Evolutionary conservation across 2,329 filamentous ascomycete genomes (phyloP).

Genomic region (Colletotrichum tropicale): DNA sequence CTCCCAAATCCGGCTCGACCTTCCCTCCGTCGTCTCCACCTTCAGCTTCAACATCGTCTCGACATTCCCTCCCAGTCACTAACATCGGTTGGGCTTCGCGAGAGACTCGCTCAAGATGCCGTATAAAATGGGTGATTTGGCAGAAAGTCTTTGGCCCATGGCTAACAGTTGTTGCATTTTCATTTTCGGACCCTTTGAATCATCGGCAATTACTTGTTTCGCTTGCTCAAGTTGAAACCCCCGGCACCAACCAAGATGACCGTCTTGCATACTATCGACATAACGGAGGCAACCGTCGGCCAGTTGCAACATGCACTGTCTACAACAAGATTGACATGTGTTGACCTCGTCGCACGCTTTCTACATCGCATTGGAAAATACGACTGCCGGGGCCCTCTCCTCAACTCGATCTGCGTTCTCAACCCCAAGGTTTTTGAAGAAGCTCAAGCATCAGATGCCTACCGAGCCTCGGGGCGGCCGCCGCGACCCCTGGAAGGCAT

Average conservation of each 20-base stretch:
- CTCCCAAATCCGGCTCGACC: neutral
- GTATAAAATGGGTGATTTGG: neutral
- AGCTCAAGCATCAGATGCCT: constrained; percentile 30
- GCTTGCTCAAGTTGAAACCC: no score
- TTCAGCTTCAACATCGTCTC: neutral
- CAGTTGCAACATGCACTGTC: constrained; percentile 26
- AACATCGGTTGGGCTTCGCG: neutral
- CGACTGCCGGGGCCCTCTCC: constrained; percentile 25
- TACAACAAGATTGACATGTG: constrained; percentile 21
- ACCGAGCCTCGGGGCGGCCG: constrained; percentile 23
- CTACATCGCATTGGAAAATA: constrained; percentile 28
- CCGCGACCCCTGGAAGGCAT: constrained; percentile 53
- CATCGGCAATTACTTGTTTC: neutral
- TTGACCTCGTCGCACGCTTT: constrained; percentile 30
- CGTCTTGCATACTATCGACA: neutral
- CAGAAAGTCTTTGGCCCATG: neutral
- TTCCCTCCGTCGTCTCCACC: neutral
- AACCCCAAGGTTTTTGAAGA: constrained; percentile 29
- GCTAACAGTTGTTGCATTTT: rapidly evolving
- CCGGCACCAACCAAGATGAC: neutral
- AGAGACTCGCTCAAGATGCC: neutral
- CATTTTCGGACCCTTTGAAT: neutral
- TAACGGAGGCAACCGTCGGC: constrained; percentile 29
- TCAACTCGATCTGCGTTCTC: constrained; percentile 32
- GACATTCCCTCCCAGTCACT: neutral